These are phyloP conservation scores for Fraxinus angustifolia DNA, from an alignment of 305 asterid species.

Conservation along the genomic window DNA sequence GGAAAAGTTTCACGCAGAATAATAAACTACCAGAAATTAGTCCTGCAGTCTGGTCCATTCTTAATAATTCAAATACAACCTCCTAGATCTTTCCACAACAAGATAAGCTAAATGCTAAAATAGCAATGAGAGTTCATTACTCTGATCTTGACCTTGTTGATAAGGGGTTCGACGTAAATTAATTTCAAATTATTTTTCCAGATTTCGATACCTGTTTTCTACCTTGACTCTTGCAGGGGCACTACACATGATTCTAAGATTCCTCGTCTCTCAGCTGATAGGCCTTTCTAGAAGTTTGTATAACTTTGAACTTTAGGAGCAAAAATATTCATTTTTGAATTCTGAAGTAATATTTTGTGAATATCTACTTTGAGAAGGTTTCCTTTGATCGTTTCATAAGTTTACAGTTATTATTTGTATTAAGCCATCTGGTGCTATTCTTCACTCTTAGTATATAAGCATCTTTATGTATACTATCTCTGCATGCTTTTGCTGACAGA, in stretches of 20 bases:
- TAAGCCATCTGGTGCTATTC: neutral
- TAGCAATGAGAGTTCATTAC: neutral
- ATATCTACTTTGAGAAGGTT: neutral
- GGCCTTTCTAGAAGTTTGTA: neutral
- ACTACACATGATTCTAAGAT: neutral
- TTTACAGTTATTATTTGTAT: neutral
- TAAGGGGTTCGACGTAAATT: neutral
- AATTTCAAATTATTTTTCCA: neutral
- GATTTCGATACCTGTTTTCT: neutral
- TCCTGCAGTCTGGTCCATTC: neutral
- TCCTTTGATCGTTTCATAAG: neutral
- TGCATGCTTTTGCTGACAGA: conserved; percentile 1
- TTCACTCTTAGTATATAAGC: neutral
- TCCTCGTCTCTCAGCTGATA: neutral
- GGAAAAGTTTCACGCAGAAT: neutral
- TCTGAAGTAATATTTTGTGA: neutral
- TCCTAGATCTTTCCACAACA: neutral
- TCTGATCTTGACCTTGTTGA: neutral
- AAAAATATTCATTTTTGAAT: neutral
- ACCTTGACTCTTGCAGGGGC: neutral
- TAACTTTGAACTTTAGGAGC: neutral
- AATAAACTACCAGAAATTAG: neutral
- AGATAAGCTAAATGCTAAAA: neutral
- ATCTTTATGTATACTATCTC: neutral
- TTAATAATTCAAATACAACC: neutral